These are phyloP conservation scores for Stereocaulon alpinum DNA, from an alignment of 495 filamentous ascomycete species.

Conservation along the genomic window DNA sequence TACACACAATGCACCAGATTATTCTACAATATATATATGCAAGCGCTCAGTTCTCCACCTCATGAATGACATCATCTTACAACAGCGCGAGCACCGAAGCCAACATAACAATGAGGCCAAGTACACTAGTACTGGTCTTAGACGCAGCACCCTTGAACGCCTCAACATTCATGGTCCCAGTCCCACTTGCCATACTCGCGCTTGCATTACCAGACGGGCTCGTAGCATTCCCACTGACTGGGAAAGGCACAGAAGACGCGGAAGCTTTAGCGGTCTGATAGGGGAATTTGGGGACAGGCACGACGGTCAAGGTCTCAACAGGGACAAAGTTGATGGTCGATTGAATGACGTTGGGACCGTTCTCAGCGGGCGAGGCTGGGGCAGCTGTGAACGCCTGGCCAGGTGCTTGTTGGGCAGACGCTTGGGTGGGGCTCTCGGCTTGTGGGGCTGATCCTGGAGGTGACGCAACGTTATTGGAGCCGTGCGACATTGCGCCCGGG, in stretches of 20 bases:
- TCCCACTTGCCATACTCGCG: neutral
- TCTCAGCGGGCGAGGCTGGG: neutral
- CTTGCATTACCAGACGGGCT: neutral
- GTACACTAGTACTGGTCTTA: conserved; percentile 6
- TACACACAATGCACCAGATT: too few species aligned
- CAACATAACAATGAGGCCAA: conserved; percentile 3
- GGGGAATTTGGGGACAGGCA: conserved; percentile 8
- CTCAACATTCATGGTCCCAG: neutral
- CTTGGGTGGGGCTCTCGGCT: neutral
- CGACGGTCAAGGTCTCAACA: conserved; percentile 9
- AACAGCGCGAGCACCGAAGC: too few species aligned
- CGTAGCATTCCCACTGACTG: neutral
- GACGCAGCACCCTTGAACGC: conserved; percentile 16
- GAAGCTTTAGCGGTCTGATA: conserved; percentile 1
- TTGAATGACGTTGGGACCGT: neutral
- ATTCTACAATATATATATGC: too few species aligned
- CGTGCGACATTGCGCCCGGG: neutral
- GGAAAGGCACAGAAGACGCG: neutral
- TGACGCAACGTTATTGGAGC: neutral
- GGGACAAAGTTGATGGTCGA: neutral
- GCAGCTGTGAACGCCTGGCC: neutral
- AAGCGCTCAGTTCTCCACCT: too few species aligned
- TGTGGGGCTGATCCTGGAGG: neutral
- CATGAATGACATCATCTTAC: too few species aligned
- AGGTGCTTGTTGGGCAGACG: neutral